These are phyloP conservation scores for Alternaria triticina DNA, from an alignment of 2,329 filamentous ascomycete genomes.

Conservation along the genomic window DNA sequence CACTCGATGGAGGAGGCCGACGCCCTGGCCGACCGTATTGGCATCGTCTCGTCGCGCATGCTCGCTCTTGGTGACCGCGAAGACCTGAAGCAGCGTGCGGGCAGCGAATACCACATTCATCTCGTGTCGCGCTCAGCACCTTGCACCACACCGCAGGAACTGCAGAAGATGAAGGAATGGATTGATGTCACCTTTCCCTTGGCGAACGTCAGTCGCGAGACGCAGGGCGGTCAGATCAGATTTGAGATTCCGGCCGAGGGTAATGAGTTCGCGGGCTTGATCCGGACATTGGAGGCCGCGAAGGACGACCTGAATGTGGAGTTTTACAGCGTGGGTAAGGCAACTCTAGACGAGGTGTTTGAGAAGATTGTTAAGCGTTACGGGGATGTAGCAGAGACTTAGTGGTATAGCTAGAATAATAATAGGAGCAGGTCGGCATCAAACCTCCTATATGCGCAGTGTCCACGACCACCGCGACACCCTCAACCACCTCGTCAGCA, in stretches of 20 bases:
- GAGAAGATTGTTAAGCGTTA: neutral
- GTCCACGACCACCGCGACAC: neutral
- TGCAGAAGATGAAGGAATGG: neutral
- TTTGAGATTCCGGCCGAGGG: neutral
- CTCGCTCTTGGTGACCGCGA: neutral
- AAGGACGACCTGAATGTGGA: neutral
- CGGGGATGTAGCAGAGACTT: neutral
- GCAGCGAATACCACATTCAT: neutral
- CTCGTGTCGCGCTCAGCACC: neutral
- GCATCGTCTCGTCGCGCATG: neutral
- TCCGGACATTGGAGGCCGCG: neutral
- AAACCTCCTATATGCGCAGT: neutral
- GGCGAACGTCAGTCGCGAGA: neutral
- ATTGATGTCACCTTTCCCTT: neutral
- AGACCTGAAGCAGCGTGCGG: neutral
- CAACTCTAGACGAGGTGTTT: neutral
- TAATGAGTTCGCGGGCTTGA: neutral
- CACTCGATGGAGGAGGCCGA: neutral
- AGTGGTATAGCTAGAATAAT: neutral
- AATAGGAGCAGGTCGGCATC: neutral
- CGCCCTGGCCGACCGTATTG: neutral
- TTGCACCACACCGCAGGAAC: neutral
- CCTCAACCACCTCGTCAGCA: neutral
- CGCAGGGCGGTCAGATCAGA: neutral
- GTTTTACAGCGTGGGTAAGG: neutral